Base-by-base conservation (phyloP, 306 rosid genomes). In the Comarum palustre region DNA sequence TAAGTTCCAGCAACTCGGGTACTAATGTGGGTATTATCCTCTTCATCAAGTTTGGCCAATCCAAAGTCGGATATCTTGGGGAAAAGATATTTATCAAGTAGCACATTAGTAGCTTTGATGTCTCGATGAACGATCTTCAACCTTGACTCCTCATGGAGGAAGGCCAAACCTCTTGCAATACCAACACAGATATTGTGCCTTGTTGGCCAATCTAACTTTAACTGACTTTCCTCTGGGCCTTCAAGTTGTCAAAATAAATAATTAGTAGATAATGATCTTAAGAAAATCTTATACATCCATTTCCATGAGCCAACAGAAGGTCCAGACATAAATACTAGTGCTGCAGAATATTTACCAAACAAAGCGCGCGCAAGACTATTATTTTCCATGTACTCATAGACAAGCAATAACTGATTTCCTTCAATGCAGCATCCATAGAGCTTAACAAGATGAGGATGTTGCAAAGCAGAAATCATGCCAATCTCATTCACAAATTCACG, bases 81-180 rank as follows among this genome's bases (percentile, higher is more conserved):
- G 42, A 46, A 64, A 11, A 82, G 80, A 73, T 75, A 55, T 78
- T 78, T 79, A 78, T 78, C 83, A 58, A 84, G 81, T 15, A 84
- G 42, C 5, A 84, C 66, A 48, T 84, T 84, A 63, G 88, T 73
- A 54, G 81, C 85, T 77, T 84, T 84, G 61, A 84, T 84, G 58
- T 84, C 85, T 67, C 87, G 76, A 69, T 84, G 87, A 72, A 84
- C 85, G 15, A 82, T 74, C 59, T 77, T 77, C 65, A 82, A 25
- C 75, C 74, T 77, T 25, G 85, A 82, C 58, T 82, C 85, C 39
- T 82, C 82, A 71, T 82, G 85, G 6, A 78, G 77, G 57, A 55
- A 75, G 59, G 63, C 79, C 77, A 84, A 57, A 38, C 80, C 84
- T 73, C 75, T 79, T 5, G 78, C 84, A 20, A 81, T 72, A 15